Evolutionary conservation across 2,329 filamentous ascomycete species (phyloP), one percentile per base, ranked within the genome.

Genomic region (Trichoderma citrinoviride): DNA sequence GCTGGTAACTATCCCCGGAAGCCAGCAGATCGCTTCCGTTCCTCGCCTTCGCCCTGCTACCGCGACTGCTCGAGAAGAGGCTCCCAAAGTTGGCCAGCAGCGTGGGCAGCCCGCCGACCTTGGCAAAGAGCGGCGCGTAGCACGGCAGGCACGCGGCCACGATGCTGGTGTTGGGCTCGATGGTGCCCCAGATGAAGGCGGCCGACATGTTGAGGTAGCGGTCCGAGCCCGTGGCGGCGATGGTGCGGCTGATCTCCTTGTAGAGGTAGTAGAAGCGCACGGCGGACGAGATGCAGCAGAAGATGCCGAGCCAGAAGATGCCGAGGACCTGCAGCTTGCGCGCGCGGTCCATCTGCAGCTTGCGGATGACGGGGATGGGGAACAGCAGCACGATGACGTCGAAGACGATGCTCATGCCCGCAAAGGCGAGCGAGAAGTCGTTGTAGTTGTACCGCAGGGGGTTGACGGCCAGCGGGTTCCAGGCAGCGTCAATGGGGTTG

Each of bases 271-370:
- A 54, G 17, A 54, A 40, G 17, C 50, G 50, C 17, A 54, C 27
- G 17, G 50, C 50, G 23, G 50, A 33, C 8, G 50, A 17, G 23
- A 54, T 19, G 19, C 50, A 54, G 50, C 50, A 54, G 50, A 54
- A 54, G 27, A 54, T 54, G 19, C 50, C 50, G 27, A 54, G 50
- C 50, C 50, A 54, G 50, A 54, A 54, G 21, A 54, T 54, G n/a
- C 19, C 27, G 19, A 40, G 27, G 50, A 54, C 27, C 27, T 33
- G 37, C 12, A 54, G 5, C 50, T 54, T 54, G 27, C 50, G 50
- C 50, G 10, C 25, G 17, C 12, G 19, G 21, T 40, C 27, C 50
- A 54, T 54, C 50, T 54, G 50, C 27, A 54, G 21, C 27, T 40
- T 33, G n/a, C 27, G 37, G 21, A 54, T 54, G 27, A 54, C 50